Conservation (phyloP, 352 stramenopile species). For the Phytophthora parvispora region DNA sequence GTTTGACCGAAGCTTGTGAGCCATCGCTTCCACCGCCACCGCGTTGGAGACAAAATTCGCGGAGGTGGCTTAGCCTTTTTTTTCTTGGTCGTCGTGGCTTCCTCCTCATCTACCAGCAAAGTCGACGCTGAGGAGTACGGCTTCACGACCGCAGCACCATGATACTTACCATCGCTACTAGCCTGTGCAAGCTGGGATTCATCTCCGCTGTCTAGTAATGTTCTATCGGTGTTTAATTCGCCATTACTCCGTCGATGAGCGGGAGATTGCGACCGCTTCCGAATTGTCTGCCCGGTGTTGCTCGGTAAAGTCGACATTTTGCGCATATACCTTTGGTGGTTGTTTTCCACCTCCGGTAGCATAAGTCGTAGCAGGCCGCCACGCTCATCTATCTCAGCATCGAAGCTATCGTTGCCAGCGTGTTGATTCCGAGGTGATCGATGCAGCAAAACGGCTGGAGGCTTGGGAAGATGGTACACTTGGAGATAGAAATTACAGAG, state of each 20-base stretch:
- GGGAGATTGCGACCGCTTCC: slow-evolving; percentile 4
- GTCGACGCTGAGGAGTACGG: slow-evolving; percentile 34
- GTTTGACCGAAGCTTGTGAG: slow-evolving; percentile 12
- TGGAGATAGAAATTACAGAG: slow-evolving; percentile 94
- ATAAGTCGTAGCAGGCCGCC: slow-evolving; percentile 35
- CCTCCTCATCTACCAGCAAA: slow-evolving; percentile 25
- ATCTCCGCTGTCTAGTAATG: slow-evolving; percentile 4
- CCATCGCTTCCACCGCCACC: slow-evolving; percentile 40
- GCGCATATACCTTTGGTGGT: slow-evolving; percentile 52
- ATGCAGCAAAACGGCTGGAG: slow-evolving; percentile 27
- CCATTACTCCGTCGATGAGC: slow-evolving; percentile 1
- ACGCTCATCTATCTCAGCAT: slow-evolving; percentile 66
- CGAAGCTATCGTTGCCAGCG: slow-evolving; percentile 29
- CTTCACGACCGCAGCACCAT: slow-evolving; percentile 7
- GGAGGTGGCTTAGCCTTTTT: slow-evolving; percentile 8
- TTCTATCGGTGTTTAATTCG: background rate
- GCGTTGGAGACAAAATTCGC: slow-evolving; percentile 23
- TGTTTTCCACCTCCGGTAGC: slow-evolving; percentile 50
- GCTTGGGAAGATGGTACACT: slow-evolving; percentile 52
- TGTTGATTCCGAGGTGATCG: slow-evolving; percentile 2
- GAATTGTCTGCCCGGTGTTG: slow-evolving; percentile 1
- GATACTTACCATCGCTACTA: background rate
- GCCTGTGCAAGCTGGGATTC: background rate
- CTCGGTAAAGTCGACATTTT: slow-evolving; percentile 33
- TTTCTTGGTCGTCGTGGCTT: slow-evolving; percentile 4